Evolutionary conservation across 148 eudicot species (phyloP).

Genomic region (Heliosperma pusillum): DNA sequence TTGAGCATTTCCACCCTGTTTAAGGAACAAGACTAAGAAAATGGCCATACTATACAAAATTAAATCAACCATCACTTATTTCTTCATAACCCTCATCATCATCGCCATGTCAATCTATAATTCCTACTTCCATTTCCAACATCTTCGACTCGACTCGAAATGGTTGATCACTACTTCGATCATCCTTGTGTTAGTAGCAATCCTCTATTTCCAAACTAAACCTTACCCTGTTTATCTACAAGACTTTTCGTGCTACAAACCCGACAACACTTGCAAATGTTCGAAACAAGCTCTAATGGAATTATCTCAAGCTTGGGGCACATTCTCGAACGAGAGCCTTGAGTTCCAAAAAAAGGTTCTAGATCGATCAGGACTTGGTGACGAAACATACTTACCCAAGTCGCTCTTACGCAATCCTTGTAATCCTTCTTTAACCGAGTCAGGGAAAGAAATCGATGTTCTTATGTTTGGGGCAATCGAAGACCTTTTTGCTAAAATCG

Average conservation of each 20-base stretch:
- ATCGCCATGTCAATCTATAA: neutral
- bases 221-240: conserved; percentile 20
- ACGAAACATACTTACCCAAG: conserved; percentile 6
- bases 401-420: conserved; percentile 1
- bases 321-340: conserved; percentile 12
- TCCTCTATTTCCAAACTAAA: neutral
- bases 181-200: neutral
- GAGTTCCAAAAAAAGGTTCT: conserved; percentile 16
- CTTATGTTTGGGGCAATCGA: conserved; percentile 19
- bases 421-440: neutral
- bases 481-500: conserved; percentile 7
- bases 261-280: conserved; percentile 6
- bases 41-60: too few relatives aligned
- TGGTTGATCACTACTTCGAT: neutral
- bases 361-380: conserved; percentile 19
- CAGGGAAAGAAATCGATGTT: conserved; percentile 13
- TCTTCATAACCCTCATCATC: too few relatives aligned
- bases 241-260: conserved; percentile 20
- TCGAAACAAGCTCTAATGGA: neutral
- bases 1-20: too few relatives aligned
- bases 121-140: neutral
- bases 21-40: too few relatives aligned
- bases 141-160: neutral
- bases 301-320: neutral
- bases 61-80: too few relatives aligned